A percentile compares a stretch with the other conserved stretches of the same genome.
These are phyloP conservation scores for Lepidium sativum DNA, from an alignment of 345 rosid genomes.

Conservation along the genomic window DNA sequence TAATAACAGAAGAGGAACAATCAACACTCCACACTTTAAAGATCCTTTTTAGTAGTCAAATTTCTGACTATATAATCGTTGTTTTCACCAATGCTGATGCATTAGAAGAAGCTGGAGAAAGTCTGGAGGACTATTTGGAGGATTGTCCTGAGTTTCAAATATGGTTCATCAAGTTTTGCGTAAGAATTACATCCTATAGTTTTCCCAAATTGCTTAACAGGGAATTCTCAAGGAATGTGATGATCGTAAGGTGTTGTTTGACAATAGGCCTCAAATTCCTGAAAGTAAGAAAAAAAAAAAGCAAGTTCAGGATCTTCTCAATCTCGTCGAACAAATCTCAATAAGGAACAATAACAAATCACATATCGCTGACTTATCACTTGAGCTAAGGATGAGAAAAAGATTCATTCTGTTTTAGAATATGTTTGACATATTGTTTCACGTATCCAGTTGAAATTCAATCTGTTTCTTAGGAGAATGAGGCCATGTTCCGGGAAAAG, in stretches of 20 bases:
- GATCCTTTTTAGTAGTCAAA: not conserved
- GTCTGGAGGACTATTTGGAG: not conserved
- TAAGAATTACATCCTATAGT: no score
- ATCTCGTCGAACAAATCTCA: constrained; percentile 10
- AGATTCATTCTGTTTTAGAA: not conserved
- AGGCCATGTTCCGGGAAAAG: not conserved
- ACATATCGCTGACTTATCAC: constrained; percentile 16
- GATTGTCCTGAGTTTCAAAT: no score
- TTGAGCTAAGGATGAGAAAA: constrained; percentile 2
- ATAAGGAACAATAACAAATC: not conserved
- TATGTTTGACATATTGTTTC: not conserved
- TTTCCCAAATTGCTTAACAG: not conserved
- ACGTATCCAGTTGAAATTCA: not conserved
- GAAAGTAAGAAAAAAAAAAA: not conserved
- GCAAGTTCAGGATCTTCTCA: constrained; percentile 20
- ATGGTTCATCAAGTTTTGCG: no score
- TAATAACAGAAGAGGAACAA: not conserved
- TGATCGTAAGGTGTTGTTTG: constrained; percentile 17
- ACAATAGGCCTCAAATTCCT: not conserved
- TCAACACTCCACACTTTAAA: not conserved
- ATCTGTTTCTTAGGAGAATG: no score
- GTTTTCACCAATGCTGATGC: not conserved
- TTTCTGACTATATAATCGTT: not conserved
- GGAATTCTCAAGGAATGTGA: constrained; percentile 11
- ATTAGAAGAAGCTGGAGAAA: no score